Conservation (phyloP, 1,284 basidiomycete genomes). For the Trichosporon sp. region DNA sequence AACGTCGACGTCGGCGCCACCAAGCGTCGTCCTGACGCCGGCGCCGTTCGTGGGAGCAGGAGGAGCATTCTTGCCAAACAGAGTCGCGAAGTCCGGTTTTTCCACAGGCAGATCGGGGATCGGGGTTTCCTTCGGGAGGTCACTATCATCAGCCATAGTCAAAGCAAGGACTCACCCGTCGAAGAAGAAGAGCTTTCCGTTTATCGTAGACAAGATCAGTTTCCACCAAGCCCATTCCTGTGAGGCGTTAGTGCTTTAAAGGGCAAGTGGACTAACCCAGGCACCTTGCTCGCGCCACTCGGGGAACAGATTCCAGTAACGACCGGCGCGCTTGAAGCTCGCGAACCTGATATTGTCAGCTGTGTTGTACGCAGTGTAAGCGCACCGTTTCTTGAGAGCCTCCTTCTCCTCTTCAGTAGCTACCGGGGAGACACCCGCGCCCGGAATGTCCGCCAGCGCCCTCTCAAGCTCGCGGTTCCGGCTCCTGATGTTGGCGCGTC, state of each 20-base stretch:
- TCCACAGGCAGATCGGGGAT: conserved; percentile 44
- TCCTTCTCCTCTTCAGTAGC: conserved; percentile 45
- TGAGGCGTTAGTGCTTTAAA: background rate
- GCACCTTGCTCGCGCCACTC: conserved; percentile 56
- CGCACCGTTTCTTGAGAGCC: conserved; percentile 46
- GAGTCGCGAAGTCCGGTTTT: conserved; percentile 38
- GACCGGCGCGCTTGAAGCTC: conserved; percentile 40
- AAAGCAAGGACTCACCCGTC: conserved; percentile 26
- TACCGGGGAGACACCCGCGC: conserved; percentile 22
- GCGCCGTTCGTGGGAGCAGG: conserved; percentile 5
- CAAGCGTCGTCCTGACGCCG: conserved; percentile 8
- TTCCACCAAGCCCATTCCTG: conserved; percentile 49
- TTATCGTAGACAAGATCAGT: conserved; percentile 40
- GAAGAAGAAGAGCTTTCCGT: conserved; percentile 42
- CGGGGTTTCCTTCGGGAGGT: conserved; percentile 36
- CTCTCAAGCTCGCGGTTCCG: conserved; percentile 28
- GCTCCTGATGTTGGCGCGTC: conserved; percentile 37
- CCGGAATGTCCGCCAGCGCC: conserved; percentile 24
- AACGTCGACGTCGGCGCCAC: conserved; percentile 36
- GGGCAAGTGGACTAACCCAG: conserved; percentile 33
- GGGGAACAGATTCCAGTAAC: conserved; percentile 51
- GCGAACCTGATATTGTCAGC: conserved; percentile 30
- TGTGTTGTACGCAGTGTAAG: background rate
- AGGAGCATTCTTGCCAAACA: conserved; percentile 29
- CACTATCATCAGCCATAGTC: conserved; percentile 16